Base-by-base conservation (phyloP, 352 stramenopile species). In the Phytopythium oedochilum region DNA sequence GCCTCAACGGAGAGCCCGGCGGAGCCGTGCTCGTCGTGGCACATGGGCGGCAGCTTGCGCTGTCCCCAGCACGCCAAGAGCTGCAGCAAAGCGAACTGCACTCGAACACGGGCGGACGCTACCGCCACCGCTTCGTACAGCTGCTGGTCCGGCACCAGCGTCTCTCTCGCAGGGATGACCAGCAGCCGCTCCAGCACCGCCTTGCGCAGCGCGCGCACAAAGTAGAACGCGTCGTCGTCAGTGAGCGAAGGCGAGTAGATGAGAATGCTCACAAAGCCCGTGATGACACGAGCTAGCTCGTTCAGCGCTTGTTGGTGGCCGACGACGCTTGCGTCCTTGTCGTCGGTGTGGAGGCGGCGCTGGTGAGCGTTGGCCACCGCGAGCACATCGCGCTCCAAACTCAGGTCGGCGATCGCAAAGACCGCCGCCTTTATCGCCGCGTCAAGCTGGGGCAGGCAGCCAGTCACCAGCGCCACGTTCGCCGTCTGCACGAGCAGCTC, bases 151-250 rank as follows among this genome's bases (percentile, higher is more conserved):
- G 43, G 36, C 14, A 62, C 43, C 18, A 52, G 22, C 18, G 48
- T 50, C 23, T 11, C 39, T 18, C 39, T 12, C 23, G 23, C 18
- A 46, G 32, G 42, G 29, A 23, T 8, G 44, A 43, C 69, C 63
- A 82, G 9, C 39, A 83, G 71, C 9, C 79, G 71, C 56, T 90
- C 79, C 6, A 89, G 47, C 4, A 89, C 55, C 14, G 86, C 85
- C 59, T 90, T 94, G 0, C 66, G 65, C 15, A 95, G 47, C 1
- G 82, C 88, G 34, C 84, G 68, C 1, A 94, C 69, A 60, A 96
- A 94, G 63, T 96, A 96, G 50, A 96, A 94, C 3, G 88, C 82
- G 34, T 93, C 86, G 36, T 88, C 70, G 15, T 93, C 79, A 12
- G 80, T 78, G 17, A 88, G 54, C 3, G 82, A 94, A 11, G 88